Base-by-base conservation (phyloP, 495 filamentous ascomycete species). In the Xylaria castorea region DNA sequence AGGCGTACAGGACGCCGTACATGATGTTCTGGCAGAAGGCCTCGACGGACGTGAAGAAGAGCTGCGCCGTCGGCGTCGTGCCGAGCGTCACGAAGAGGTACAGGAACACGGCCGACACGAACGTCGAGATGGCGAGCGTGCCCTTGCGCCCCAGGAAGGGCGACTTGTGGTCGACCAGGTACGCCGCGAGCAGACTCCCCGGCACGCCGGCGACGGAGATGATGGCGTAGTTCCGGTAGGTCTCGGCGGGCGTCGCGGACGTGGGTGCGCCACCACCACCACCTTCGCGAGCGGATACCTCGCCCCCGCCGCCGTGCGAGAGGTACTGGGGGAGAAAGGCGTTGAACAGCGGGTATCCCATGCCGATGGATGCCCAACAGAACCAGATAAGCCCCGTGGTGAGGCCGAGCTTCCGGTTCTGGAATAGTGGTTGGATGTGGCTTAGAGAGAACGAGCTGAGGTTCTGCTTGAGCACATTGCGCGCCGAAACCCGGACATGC, bases 1-100 rank as follows among this genome's bases (percentile, higher is more conserved):
- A 97, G 0, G 91, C 90, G 75, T 95, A 97, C 5, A 97, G 83
- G 27, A 95, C 92, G n/a, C 92, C 93, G 76, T 95, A 95, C 90
- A 95, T 93, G 74, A 94, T 89, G 70, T 92, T 94, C 73, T 88
- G 89, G 74, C 89, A 87, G 83, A 96, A 92, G 30, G 89, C 91
- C 78, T 91, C 93, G 16, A 92, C 88, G 74, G 91, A 94, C 68
- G 91, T 92, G 85, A 92, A 96, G 71, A 87, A 89, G 0, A 97
- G 85, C 57, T 93, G 85, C 27, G 85, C 87, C 5, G 77, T 77
- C 0, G 92, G 88, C 2, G 91, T 88, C 0, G 88, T 92, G 36
- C 88, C 91, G n/a, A 86, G 85, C 44, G 73, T 66, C 66, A 81
- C 83, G 70, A 88, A 88, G 42, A 86, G 67, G 61, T 92, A 92